Base-by-base conservation (phyloP, 495 filamentous ascomycete species). In the Penicillium lagena region DNA sequence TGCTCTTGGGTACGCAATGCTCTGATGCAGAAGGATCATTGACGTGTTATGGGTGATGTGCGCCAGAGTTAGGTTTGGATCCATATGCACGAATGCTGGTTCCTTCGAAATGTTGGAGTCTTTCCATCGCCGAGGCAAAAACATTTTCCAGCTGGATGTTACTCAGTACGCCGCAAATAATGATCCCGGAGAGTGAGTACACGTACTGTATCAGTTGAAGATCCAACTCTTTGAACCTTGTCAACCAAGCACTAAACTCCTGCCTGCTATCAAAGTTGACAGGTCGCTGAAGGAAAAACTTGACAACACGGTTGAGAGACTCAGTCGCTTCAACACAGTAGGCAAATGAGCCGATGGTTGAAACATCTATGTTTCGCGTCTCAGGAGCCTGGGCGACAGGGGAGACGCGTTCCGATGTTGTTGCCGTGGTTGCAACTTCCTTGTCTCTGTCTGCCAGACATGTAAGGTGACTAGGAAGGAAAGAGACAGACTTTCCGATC, bases 61-160 rank as follows among this genome's bases (percentile, higher is more conserved):
- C 43, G 5, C 17, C 17, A 54, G 39, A 6, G 51, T 54, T 12
- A 54, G 28, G n/a, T 54, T 54, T 1, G 47, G 47, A 15, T 54
- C 51, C 15, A 47, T 49, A 4, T 39, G 12, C 1, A 40, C 36
- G 6, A 37, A 47, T 9, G 40, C 36, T 10, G 17, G 17, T 17
- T 17, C 17, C 4, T 17, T 17, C 17, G 17, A 17, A 17, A 17
- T 17, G 17, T 17, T 17, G 17, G 17, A 17, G 17, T 52, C 67
- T 27, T 58, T 47, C 67, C 66, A 71, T 45, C 62, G 49, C 35
- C 54, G 59, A 15, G 67, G 65, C 6, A 70, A 56, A 37, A 65
- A 64, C 52, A 70, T 58, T 32, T 70, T 70, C 65, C 65, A 70
- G 27, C 63, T 62, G 7, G n/a, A 17, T 17, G 17, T 17, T 4